phyloP scores from a whole-genome alignment of 306 rosid species.

The Lablab purpureus region DNA sequence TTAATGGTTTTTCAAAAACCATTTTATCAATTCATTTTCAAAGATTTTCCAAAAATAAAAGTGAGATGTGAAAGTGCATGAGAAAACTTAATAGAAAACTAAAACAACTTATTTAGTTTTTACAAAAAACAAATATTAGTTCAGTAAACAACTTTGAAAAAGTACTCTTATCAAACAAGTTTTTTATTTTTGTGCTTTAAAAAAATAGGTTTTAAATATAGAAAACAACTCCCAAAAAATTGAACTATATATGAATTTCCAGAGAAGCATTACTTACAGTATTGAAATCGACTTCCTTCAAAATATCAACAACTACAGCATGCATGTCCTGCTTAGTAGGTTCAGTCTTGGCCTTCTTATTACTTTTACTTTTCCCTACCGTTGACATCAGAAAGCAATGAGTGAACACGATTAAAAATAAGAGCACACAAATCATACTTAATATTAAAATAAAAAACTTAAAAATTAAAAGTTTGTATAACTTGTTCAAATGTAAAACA shows the following conservation, averaged over 20 bases:
- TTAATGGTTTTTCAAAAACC: background rate
- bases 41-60: background rate
- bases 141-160: background rate
- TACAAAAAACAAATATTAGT: background rate
- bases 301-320: slow-evolving; percentile 81
- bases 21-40: background rate
- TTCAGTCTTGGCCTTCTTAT: slow-evolving; percentile 85
- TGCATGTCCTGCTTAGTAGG: slow-evolving; percentile 88
- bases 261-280: slow-evolving; percentile 45
- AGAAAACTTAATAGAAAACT: background rate
- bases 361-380: slow-evolving; percentile 72
- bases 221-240: background rate
- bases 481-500: slow-evolving; percentile 11
- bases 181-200: background rate
- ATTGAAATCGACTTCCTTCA: slow-evolving; percentile 89
- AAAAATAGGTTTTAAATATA: background rate
- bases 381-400: slow-evolving; percentile 40
- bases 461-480: background rate
- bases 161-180: background rate
- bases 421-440: background rate
- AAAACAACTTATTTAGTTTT: background rate
- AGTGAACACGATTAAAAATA: slow-evolving; percentile 23
- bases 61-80: background rate
- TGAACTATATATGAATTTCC: slow-evolving; percentile 1
- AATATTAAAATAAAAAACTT: background rate